Evolutionary conservation across 148 eudicot genomes (phyloP).

Genomic region (Rhododendron vialii): DNA sequence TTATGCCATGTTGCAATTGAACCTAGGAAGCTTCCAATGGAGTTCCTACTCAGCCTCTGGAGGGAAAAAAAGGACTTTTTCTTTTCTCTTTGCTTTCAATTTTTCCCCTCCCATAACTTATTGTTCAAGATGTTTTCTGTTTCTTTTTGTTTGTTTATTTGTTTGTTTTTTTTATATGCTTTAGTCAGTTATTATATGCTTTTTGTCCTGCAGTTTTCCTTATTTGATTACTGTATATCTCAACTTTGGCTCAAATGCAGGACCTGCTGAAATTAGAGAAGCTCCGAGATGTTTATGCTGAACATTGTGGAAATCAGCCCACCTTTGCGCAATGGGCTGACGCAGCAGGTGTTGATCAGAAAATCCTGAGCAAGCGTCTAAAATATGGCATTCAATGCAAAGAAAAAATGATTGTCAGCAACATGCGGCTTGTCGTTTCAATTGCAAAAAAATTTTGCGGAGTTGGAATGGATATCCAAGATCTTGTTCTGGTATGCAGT

Average conservation of each 20-base stretch:
- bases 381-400: conserved; percentile 68
- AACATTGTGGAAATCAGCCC: conserved; percentile 56
- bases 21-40: background rate
- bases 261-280: conserved; percentile 76
- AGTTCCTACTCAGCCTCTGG: background rate
- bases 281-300: conserved; percentile 45
- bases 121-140: background rate
- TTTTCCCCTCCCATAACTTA: background rate
- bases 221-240: background rate
- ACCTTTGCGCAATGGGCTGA: conserved; percentile 80
- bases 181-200: background rate
- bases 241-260: conserved; percentile 28
- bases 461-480: conserved; percentile 80
- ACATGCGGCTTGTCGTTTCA: conserved; percentile 87
- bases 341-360: conserved; percentile 77
- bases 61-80: background rate
- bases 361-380: conserved; percentile 65
- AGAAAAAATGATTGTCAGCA: conserved; percentile 91
- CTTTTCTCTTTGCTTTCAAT: background rate
- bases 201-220: background rate
- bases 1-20: background rate
- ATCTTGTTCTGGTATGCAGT: conserved; percentile 78
- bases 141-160: background rate
- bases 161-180: background rate
- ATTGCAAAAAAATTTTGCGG: conserved; percentile 90